Conservation (phyloP, 1,139 yeast species). For the Candida frijolesensis region DNA sequence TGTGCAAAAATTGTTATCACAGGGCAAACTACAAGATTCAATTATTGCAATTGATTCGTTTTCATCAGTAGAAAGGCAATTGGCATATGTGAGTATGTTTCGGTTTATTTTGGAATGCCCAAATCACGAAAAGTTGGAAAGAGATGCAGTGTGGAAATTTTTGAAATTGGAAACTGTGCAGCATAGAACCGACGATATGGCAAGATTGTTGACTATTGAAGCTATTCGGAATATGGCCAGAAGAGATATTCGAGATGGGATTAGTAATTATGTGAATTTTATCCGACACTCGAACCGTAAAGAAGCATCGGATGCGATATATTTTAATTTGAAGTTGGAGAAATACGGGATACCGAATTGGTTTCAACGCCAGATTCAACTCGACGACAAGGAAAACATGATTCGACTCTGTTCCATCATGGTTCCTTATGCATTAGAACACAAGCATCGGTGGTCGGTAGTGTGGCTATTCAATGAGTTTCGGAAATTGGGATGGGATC, state of each 20-base stretch:
- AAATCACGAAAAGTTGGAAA: conserved; percentile 1
- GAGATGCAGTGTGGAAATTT: neutral
- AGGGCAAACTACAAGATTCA: conserved; percentile 26
- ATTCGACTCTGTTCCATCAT: conserved; percentile 21
- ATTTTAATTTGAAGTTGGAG: conserved; percentile 6
- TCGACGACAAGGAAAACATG: neutral
- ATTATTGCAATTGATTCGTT: conserved; percentile 21
- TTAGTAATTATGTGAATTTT: conserved; percentile 1
- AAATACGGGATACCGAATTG: conserved; percentile 1
- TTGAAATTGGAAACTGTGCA: neutral
- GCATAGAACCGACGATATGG: neutral
- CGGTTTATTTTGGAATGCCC: conserved; percentile 14
- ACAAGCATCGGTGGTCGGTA: conserved; percentile 10
- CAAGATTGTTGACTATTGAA: neutral
- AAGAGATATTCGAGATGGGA: neutral
- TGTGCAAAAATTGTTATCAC: conserved; percentile 27
- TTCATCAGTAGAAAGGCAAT: conserved; percentile 17
- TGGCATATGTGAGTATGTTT: conserved; percentile 29
- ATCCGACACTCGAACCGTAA: neutral
- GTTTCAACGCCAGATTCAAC: neutral
- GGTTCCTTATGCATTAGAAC: conserved; percentile 13
- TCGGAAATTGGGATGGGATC: conserved; percentile 30
- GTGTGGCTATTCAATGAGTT: conserved; percentile 39
- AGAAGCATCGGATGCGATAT: neutral
- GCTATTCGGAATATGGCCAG: neutral